Conservation (phyloP, 352 stramenopile species). For the Salisapilia sapeloensis region DNA sequence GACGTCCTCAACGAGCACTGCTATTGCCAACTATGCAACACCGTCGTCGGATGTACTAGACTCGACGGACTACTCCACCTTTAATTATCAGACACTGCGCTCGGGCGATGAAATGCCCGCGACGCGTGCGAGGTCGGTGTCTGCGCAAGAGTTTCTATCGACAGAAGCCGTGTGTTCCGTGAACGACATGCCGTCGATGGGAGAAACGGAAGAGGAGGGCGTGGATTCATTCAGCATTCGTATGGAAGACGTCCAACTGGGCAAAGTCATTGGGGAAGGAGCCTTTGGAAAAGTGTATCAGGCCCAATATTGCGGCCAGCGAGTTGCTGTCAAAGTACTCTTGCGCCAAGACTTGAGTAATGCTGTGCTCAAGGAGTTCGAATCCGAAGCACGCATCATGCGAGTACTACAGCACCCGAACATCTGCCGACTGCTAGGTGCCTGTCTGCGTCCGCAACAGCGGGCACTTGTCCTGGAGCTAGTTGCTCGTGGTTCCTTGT, state of each 20-base stretch:
- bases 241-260: constrained; percentile 35
- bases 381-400: constrained; percentile 76
- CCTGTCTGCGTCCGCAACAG: constrained; percentile 84
- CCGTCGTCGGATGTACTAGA: too few species aligned
- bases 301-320: constrained; percentile 27
- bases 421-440: constrained; percentile 92
- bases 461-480: constrained; percentile 94
- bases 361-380: constrained; percentile 56
- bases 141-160: too few species aligned
- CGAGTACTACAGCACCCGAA: constrained; percentile 90
- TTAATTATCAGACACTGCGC: too few species aligned
- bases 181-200: too few species aligned
- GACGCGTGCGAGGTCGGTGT: too few species aligned
- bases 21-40: too few species aligned
- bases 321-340: constrained; percentile 63
- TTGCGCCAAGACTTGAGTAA: constrained; percentile 48
- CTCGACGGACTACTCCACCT: too few species aligned
- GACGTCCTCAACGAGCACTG: too few species aligned
- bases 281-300: constrained; percentile 69
- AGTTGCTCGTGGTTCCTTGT: constrained; percentile 85
- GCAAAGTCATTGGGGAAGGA: constrained; percentile 48
- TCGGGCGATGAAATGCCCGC: too few species aligned
- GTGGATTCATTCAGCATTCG: constrained; percentile 17
- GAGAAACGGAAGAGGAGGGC: constrained; percentile 1
- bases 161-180: too few species aligned